Base-by-base conservation (phyloP, 352 stramenopile genomes). In the Peronospora destructor region DNA sequence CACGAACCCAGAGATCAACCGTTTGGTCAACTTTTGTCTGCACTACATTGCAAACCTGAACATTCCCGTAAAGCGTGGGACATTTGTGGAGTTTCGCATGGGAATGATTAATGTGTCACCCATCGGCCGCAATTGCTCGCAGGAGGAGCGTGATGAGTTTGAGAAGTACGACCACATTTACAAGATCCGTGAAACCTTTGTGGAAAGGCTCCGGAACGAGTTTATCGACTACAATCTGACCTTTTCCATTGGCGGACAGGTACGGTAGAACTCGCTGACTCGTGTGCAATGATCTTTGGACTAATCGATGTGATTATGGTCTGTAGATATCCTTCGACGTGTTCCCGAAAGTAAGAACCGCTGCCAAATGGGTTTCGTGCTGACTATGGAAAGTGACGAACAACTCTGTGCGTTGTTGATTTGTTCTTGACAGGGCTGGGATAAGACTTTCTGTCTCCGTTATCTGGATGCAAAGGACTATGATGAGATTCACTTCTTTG, bases 401-500 rank as follows among this genome's bases (percentile, higher is more conserved):
- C 23, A 26, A 6, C 4, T 26, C 3, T 26, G 2, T 26, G 23
- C 23, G 23, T 26, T 19, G 19, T 37, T 45, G 4, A 30, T 53
- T 49, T 13, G n/a, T 56, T 8, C 8, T 45, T 53, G 19, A 21
- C 50, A 80, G 49, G 96, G 96, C 23, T 99, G 96, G 96, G 96
- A 99, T 77, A 99, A 99, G 84, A 99, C 96, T 1, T 99, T 98
- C 67, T 98, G 94, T 70, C 84, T 99, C 41, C 83, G 88, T 45
- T 98, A 95, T 74, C 62, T 96, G 29, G 73, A 85, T 46, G 72
- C 85, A 10, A 87, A 76, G 45, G 94, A 98, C 69, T 99, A 97
- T 76, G 95, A 99, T 63, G 94, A 98, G 66, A 96, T 99, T 66
- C 96, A 99, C 75, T 99, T 99, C 65, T 99, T 99, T 66, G 97